Conservation (phyloP, 805 yeast species). For the Zygoascus biomembranicola region DNA sequence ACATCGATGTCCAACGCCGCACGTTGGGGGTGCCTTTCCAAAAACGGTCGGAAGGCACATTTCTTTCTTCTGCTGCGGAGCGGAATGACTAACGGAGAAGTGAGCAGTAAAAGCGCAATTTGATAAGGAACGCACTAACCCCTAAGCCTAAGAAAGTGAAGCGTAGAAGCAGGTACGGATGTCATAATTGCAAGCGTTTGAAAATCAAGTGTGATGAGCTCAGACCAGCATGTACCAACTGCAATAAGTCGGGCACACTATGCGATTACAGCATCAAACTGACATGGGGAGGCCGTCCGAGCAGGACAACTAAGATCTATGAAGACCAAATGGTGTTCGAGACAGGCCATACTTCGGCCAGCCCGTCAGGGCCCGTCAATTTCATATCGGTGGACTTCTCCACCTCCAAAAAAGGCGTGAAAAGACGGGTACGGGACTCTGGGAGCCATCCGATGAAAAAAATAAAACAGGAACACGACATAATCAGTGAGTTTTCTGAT, state of each 20-base stretch:
- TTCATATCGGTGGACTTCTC: background rate
- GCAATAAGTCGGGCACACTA: constrained; percentile 35
- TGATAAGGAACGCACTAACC: background rate
- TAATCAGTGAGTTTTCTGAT: background rate
- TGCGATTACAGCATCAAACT: constrained; percentile 61
- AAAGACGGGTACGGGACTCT: background rate
- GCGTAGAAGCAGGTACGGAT: constrained; percentile 20
- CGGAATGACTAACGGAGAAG: background rate
- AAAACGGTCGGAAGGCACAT: background rate
- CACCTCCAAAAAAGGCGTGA: background rate
- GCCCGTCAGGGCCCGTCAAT: background rate
- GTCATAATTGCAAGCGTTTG: constrained; percentile 21
- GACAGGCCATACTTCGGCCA: background rate
- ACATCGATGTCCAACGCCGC: too few relatives aligned
- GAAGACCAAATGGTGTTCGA: constrained; percentile 23
- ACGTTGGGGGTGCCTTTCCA: background rate
- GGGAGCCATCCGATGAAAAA: background rate
- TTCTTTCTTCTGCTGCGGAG: too few relatives aligned
- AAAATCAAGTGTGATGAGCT: constrained; percentile 55
- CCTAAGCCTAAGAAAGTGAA: background rate
- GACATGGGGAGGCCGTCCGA: constrained; percentile 74
- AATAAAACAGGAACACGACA: background rate
- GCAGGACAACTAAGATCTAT: constrained; percentile 28
- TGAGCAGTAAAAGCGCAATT: background rate
- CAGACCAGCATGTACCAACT: constrained; percentile 54